Conservation (phyloP, 305 asterid genomes). For the Fraxinus velutina region DNA sequence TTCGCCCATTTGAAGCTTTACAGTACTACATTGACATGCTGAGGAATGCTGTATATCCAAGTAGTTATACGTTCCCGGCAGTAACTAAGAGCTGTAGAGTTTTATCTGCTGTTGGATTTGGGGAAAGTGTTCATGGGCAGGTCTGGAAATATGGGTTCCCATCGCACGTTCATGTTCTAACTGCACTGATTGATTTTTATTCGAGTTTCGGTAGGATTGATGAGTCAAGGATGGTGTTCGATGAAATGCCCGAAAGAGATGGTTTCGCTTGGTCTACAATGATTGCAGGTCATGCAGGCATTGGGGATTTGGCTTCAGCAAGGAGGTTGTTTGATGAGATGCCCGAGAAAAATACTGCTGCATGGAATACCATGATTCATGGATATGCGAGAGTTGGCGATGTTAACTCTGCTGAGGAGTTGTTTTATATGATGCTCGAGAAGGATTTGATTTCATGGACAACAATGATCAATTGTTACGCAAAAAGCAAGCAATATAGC, state of each 20-base stretch:
- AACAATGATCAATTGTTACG: constrained; percentile 62
- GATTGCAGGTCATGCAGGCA: constrained; percentile 44
- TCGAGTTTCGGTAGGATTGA: constrained; percentile 42
- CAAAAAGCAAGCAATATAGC: constrained; percentile 38
- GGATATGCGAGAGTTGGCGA: constrained; percentile 55
- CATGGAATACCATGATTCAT: constrained; percentile 59
- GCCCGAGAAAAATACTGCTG: constrained; percentile 47
- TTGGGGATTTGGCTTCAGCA: constrained; percentile 50
- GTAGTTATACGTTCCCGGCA: constrained; percentile 58
- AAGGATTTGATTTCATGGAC: constrained; percentile 72
- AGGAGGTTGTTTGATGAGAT: constrained; percentile 48
- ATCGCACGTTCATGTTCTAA: constrained; percentile 46
- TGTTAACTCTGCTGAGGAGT: constrained; percentile 48
- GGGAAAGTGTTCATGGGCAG: constrained; percentile 57
- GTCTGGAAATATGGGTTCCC: constrained; percentile 48
- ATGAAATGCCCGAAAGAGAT: constrained; percentile 59
- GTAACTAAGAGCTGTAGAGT: constrained; percentile 50
- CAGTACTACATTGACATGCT: constrained; percentile 44
- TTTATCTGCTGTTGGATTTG: constrained; percentile 31
- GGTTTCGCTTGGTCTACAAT: constrained; percentile 58
- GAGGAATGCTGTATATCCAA: constrained; percentile 43
- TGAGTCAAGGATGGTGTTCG: constrained; percentile 50
- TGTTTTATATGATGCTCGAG: constrained; percentile 41
- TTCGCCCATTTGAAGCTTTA: constrained; percentile 41
- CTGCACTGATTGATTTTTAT: constrained; percentile 60